Conservation (phyloP, 2,329 filamentous ascomycete species). For the Xylariaceae sp. region DNA sequence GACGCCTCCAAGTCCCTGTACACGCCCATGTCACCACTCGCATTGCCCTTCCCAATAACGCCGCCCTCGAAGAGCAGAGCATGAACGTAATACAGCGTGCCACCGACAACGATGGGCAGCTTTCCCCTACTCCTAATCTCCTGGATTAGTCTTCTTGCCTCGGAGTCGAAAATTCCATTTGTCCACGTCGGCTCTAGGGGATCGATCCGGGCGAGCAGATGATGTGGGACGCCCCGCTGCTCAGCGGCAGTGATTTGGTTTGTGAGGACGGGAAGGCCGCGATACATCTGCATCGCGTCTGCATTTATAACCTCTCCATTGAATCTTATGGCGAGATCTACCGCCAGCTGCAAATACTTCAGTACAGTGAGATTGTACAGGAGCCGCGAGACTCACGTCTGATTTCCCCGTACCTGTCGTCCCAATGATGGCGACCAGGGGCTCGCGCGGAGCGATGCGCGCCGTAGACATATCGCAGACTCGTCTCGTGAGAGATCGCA, state of each 20-base stretch:
- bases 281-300: slow-evolving; percentile 97
- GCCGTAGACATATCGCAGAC: slow-evolving; percentile 37
- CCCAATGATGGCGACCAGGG: slow-evolving; percentile 79
- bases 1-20: slow-evolving; percentile 34
- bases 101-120: slow-evolving; percentile 86
- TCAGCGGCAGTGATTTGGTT: slow-evolving; percentile 83
- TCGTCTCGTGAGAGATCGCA: slow-evolving; percentile 21
- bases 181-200: slow-evolving; percentile 79
- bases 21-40: slow-evolving; percentile 36
- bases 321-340: slow-evolving; percentile 78
- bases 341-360: slow-evolving; percentile 65
- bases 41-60: slow-evolving; percentile 45
- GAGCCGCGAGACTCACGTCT: slow-evolving; percentile 32
- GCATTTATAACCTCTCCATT: slow-evolving; percentile 95
- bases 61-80: slow-evolving; percentile 78
- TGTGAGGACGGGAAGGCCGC: slow-evolving; percentile 87
- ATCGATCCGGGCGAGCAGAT: slow-evolving; percentile 77
- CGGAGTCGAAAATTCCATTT: slow-evolving; percentile 71
- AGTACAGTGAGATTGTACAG: slow-evolving; percentile 2
- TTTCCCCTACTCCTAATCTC: slow-evolving; percentile 78
- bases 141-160: slow-evolving; percentile 65
- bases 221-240: slow-evolving; percentile 77
- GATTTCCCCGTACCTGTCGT: slow-evolving; percentile 79
- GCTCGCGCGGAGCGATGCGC: slow-evolving; percentile 43
- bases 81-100: slow-evolving; percentile 94